Percentiles rank a stretch among this genome's conserved stretches.
Conservation (phyloP, 208 protist genomes). For the Porcisia deanei region DNA sequence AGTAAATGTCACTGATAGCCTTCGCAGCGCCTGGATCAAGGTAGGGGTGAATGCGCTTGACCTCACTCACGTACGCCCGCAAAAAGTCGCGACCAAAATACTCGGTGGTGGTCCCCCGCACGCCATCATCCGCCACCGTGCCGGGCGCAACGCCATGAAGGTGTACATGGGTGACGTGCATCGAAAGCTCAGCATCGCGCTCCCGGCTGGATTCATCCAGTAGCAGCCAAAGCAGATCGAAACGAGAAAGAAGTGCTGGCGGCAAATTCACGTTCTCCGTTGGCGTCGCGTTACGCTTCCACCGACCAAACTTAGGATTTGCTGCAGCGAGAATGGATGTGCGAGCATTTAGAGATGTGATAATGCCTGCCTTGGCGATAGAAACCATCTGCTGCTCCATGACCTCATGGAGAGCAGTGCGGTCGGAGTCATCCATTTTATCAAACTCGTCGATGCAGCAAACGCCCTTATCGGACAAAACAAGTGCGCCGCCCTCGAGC, state of each 20-base stretch:
- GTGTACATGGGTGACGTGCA: conserved; percentile 93
- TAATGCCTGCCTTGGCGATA: conserved; percentile 99
- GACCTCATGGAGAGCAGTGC: conserved; percentile 97
- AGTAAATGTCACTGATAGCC: conserved; percentile 88
- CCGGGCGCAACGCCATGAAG: conserved; percentile 75
- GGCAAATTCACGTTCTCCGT: conserved; percentile 99
- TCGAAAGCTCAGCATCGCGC: conserved; percentile 93
- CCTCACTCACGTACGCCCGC: conserved; percentile 85
- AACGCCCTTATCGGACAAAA: conserved; percentile 97
- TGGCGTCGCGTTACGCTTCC: conserved; percentile 90
- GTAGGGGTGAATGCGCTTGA: conserved; percentile 80
- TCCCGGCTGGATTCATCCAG: conserved; percentile 90
- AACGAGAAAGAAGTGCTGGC: conserved; percentile 97
- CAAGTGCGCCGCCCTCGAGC: conserved; percentile 97
- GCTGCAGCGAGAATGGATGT: conserved; percentile 98
- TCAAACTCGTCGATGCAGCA: conserved; percentile 99
- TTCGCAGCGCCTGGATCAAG: conserved; percentile 73
- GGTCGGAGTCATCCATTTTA: conserved; percentile 98
- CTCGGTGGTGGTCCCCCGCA: conserved; percentile 50
- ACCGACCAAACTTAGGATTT: conserved; percentile 98
- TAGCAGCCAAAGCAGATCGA: conserved; percentile 95
- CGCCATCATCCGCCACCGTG: conserved; percentile 46
- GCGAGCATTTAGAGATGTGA: conserved; percentile 98
- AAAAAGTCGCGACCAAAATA: conserved; percentile 87
- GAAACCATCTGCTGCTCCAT: conserved; percentile 99